Conservation (phyloP, 2,329 filamentous ascomycete species). For the Claviceps pusilla region DNA sequence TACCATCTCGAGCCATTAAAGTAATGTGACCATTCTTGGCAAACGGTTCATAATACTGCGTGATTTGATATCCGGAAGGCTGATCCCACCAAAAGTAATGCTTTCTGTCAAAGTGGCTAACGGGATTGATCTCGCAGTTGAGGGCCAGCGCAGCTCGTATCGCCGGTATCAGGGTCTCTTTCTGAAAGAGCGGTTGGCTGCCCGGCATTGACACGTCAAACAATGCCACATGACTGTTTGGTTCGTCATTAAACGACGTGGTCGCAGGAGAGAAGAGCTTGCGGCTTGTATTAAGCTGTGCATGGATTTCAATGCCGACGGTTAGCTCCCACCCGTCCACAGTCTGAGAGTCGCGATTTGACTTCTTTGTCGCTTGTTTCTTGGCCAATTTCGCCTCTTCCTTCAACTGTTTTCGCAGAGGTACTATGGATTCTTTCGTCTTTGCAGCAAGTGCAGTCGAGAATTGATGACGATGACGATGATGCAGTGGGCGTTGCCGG, state of each 20-base stretch:
- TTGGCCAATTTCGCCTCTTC: constrained; percentile 57
- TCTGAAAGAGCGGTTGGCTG: constrained; percentile 74
- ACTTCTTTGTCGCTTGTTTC: constrained; percentile 39
- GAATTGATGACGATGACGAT: not conserved
- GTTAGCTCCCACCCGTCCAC: constrained; percentile 76
- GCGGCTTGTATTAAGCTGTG: constrained; percentile 73
- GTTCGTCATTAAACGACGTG: constrained; percentile 49
- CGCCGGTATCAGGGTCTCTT: constrained; percentile 72
- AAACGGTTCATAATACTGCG: constrained; percentile 74
- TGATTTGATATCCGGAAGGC: constrained; percentile 91
- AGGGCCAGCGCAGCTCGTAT: constrained; percentile 75
- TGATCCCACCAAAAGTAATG: constrained; percentile 99
- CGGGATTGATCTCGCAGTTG: constrained; percentile 59
- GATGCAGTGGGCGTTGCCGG: not conserved
- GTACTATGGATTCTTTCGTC: constrained; percentile 20
- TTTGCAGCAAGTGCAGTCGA: constrained; percentile 8
- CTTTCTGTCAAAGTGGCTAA: constrained; percentile 84
- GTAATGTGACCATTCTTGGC: constrained; percentile 57
- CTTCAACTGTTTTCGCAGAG: constrained; percentile 58
- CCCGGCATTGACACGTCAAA: constrained; percentile 88
- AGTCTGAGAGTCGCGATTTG: constrained; percentile 32
- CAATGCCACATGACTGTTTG: constrained; percentile 74
- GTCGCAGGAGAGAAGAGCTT: constrained; percentile 77
- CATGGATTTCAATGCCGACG: constrained; percentile 93
- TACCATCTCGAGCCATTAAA: constrained; percentile 61